phyloP scores from a whole-genome alignment of 1,284 basidiomycete species.

The Puccinia triticina region DNA sequence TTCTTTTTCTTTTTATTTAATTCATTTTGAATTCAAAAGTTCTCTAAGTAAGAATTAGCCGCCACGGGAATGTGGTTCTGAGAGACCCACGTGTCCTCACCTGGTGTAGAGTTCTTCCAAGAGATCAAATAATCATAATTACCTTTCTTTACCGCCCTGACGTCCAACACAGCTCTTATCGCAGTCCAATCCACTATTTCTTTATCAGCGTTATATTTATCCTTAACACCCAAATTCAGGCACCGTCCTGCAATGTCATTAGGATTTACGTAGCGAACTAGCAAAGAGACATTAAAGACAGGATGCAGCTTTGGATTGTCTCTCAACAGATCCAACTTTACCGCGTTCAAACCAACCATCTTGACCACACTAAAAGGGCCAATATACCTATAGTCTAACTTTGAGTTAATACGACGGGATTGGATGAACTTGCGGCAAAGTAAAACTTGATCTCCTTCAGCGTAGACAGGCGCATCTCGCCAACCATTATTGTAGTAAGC shows the following conservation, averaged over 20 bases:
- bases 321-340: no score
- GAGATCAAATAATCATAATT: no score
- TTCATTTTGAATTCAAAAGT: no score
- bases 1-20: no score
- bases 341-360: slow-evolving; percentile 32
- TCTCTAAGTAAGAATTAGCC: no score
- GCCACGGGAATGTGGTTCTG: no score
- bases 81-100: no score
- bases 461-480: neutral
- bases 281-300: slow-evolving; percentile 36
- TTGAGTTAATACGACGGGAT: neutral
- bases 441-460: neutral
- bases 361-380: neutral
- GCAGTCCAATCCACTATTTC: neutral
- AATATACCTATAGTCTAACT: slow-evolving; percentile 12
- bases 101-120: no score
- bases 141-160: no score
- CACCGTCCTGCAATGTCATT: neutral
- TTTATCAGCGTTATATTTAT: neutral
- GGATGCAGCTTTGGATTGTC: slow-evolving; percentile 29
- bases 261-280: neutral
- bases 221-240: neutral
- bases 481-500: neutral
- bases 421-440: slow-evolving; percentile 5
- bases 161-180: no score